phyloP scores from a whole-genome alignment of 2,329 filamentous ascomycete genomes.

The Claviceps pazoutovae region DNA sequence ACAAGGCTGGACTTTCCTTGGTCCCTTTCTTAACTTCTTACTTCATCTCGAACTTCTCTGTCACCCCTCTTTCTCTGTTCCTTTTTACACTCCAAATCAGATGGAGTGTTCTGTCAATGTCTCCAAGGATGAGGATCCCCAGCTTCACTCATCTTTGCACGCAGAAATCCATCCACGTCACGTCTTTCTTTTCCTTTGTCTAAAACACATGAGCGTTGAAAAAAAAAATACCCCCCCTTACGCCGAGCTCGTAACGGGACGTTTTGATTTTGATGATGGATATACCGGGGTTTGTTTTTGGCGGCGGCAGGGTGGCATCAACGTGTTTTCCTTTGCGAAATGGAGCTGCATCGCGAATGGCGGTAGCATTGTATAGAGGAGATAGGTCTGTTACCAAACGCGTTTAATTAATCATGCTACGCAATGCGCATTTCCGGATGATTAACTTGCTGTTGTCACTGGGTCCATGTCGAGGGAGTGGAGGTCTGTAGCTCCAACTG shows the following conservation, averaged over 20 bases:
- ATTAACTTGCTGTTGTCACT: too few species aligned
- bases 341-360: constrained; percentile 1
- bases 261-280: constrained; percentile 3
- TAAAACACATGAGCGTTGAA: neutral
- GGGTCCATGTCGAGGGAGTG: too few species aligned
- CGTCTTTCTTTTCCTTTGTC: constrained; percentile 4
- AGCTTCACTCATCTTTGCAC: neutral
- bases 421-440: too few species aligned
- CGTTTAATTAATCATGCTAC: neutral
- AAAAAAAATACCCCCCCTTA: constrained; percentile 4
- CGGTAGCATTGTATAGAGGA: constrained; percentile 3
- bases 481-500: too few species aligned
- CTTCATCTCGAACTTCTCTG: neutral
- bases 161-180: neutral
- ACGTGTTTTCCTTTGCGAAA: constrained; percentile 3
- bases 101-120: neutral
- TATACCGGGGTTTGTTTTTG: neutral
- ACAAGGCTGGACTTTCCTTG: constrained; percentile 3
- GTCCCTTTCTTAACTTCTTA: neutral
- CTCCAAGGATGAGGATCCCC: neutral
- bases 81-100: neutral
- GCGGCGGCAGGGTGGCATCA: constrained; percentile 1
- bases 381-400: constrained; percentile 2
- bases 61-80: neutral
- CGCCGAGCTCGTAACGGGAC: neutral